Evolutionary conservation across 257 asterid species (phyloP), one percentile per base, ranked within the genome.

Genomic region (Salvia splendens): DNA sequence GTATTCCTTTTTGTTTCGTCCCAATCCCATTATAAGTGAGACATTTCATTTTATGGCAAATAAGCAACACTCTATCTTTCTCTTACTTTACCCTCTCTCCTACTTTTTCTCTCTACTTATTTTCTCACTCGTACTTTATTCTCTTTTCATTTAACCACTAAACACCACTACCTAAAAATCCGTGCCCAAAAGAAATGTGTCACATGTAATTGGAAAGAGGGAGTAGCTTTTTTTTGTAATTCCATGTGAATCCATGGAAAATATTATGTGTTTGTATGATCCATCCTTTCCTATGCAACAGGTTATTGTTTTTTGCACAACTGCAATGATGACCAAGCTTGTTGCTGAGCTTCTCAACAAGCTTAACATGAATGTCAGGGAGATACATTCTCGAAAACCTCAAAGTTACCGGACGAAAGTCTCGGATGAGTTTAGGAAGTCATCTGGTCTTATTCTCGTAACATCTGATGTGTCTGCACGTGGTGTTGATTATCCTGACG

Each of bases 381-480:
- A 94, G 71, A 94, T 94, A 53, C 97, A 91, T 80, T 94, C 97
- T 40, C 89, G 99, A 61, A 91, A 94, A 64, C 85, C 97, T 28
- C 99, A 91, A 81, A 79, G 89, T 71, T 91, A 94, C 68, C 78
- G 97, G 79, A 91, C 99, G 40, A 83, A 83, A 74, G 77, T 94
- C 70, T 91, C 99, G 3, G 96, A 94, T 49, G 99, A 94, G 76
- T 91, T 94, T 54, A 86, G 97, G 77, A 88, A 94, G 77, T 94
- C 97, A 15, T 88, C 83, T 58, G 97, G 97, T 65, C 96, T 94
- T 55, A 88, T 91, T 76, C 96, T 91, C 6, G 99, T 91, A 40
- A 91, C 99, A 12, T 94, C 97, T 32, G 99, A 94, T 51, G 99
- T 91, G 45, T 91, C 99, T 80, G 99, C 99, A 11, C 97, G 99